Percentiles rank a stretch among this genome's conserved stretches.
phyloP scores from a whole-genome alignment of 352 stramenopile genomes.

The Globisporangium ultimum region DNA sequence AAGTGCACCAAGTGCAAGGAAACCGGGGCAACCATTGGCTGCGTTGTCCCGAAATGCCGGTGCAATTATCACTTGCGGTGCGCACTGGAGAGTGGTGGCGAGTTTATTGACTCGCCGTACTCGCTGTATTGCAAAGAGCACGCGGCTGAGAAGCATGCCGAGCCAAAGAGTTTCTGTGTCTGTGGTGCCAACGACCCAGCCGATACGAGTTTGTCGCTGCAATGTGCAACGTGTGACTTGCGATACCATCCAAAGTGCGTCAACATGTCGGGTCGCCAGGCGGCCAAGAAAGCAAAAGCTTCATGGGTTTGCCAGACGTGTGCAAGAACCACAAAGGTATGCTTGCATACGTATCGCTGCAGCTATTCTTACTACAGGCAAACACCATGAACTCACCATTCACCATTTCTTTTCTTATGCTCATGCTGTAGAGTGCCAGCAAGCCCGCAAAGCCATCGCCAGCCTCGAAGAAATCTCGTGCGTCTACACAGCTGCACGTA shows the following conservation, averaged over 20 bases:
- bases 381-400: not conserved
- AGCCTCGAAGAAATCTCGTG: conserved; percentile 1
- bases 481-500: not conserved
- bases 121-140: conserved; percentile 72
- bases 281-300: conserved; percentile 49
- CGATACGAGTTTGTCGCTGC: conserved; percentile 47
- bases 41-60: conserved; percentile 71
- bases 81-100: conserved; percentile 61
- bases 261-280: conserved; percentile 73
- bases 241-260: conserved; percentile 81
- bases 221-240: conserved; percentile 57
- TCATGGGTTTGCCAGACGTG: conserved; percentile 36
- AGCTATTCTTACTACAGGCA: too few species aligned
- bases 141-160: conserved; percentile 33
- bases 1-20: conserved; percentile 69
- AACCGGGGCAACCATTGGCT: conserved; percentile 70
- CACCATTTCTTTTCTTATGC: not conserved
- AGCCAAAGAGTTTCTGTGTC: conserved; percentile 37
- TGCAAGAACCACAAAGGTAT: conserved; percentile 20
- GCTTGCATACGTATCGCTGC: not conserved
- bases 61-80: conserved; percentile 81
- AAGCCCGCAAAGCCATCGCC: not conserved
- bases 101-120: conserved; percentile 75
- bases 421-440: not conserved
- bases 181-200: conserved; percentile 42